Evolutionary conservation across 164 flowering plant genomes (phyloP), one percentile per base, ranked within the genome.

Genomic region (Hamamelis virginiana): DNA sequence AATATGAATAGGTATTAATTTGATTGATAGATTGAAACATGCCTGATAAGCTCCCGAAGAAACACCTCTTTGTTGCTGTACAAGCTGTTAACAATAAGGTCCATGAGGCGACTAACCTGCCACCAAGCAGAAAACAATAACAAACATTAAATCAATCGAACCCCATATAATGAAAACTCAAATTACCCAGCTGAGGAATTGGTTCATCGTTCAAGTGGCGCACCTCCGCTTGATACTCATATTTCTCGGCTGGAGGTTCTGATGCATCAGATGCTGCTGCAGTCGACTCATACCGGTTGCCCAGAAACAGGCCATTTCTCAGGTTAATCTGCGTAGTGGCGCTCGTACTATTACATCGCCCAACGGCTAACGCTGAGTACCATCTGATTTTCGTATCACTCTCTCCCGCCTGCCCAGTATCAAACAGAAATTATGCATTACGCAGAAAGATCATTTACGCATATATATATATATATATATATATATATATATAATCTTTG

Each of bases 21-120:
- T 28, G 51, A 8, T 10, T 21, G 21, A 57, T 51, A 56, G 9
- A 27, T 22, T 3, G 56, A 55, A n/a, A 69, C 64, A 66, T 75
- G 71, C 98, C 97, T 95, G 71, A 95, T 82, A 57, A 95, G 84
- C 76, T 95, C 98, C 33, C 98, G 83, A 51, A 95, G 94, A 75
- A 95, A 95, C 33, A 91, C 98, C 51, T 95, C 98, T 69, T 92
- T 91, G 83, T 92, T 91, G 80, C 97, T 92, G 69, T 92, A 95
- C 61, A 91, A 80, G 75, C 97, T 92, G 74, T 95, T 85, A 52
- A 95, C 98, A 72, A 95, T 92, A 47, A 95, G 97, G 77, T 95
- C 97, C 98, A 95, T 92, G 57, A 92, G 93, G 18, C 97, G 94
- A 70, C 97, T 91, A 70, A 95, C 97, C 98, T 94, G 88, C 60